Evolutionary conservation across 352 stramenopile species (phyloP), one percentile per base, ranked within the genome.

Genomic region (Phytopythium delawarense): DNA sequence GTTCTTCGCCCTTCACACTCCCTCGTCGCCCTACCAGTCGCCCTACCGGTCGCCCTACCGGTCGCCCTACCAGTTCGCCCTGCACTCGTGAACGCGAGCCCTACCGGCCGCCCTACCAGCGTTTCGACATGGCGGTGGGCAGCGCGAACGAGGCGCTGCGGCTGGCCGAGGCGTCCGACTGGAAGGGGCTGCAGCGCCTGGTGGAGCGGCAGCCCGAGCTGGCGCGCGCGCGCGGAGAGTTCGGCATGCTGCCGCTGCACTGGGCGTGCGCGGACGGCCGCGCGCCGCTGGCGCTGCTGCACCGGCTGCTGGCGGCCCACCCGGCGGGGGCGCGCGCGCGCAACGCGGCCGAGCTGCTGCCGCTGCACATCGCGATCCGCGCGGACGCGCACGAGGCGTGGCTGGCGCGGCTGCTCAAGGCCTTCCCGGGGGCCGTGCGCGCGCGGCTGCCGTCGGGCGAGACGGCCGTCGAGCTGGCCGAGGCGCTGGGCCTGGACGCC

Each of bases 231-330:
- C 55, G 67, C 21, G 85, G 79, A n/a, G 81, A 91, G 57, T 89
- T 92, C 63, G 81, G 68, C 65, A 92, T 94, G 85, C 76, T 92
- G n/a, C 83, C 85, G 7, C 70, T 94, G 42, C 85, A 94, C 58
- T 94, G 85, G 85, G 83, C 74, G 12, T 92, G 81, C 65, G 92
- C 85, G 0, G 85, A 92, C 44, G 63, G 64, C 45, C 72, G 74
- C 12, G 81, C 88, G 42, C 84, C 85, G 7, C 57, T 91, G 13
- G 61, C 77, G n/a, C 70, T 94, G 18, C 70, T 94, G 30, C 59
- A 71, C 11, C 78, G 74, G 9, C 75, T 94, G 21, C 69, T 94
- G 16, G 63, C 72, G 48, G 83, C 81, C 6, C 79, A 86, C 61
- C 85, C 85, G 18, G 75, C 84, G 21, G 80, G 80, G 21, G 79